Conservation (phyloP, 2,329 filamentous ascomycete species). For the Elsinoe ampelina region DNA sequence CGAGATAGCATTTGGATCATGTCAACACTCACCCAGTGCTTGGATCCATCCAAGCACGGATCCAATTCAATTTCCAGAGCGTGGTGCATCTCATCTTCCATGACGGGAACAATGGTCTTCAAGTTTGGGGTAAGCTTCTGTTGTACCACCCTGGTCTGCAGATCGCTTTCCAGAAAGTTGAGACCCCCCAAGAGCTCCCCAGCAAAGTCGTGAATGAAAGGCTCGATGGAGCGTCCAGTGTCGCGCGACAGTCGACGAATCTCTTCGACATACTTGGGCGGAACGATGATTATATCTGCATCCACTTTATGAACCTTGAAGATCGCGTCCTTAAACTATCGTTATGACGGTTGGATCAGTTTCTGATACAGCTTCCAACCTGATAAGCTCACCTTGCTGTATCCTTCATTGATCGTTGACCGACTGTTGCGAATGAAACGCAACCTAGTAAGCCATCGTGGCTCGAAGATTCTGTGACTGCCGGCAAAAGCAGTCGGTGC, state of each 20-base stretch:
- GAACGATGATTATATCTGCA: background rate
- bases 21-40: background rate
- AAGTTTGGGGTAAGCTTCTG: background rate
- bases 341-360: background rate
- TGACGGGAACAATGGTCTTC: background rate
- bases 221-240: background rate
- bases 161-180: background rate
- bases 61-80: background rate
- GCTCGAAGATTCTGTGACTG: background rate
- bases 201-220: background rate
- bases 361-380: background rate
- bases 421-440: background rate
- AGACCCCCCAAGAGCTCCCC: background rate
- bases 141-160: background rate
- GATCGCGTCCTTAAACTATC: background rate
- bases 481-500: background rate
- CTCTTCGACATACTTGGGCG: background rate
- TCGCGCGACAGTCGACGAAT: background rate
- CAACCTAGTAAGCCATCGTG: background rate
- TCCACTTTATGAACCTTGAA: background rate
- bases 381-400: background rate
- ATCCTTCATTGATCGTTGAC: background rate
- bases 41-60: background rate
- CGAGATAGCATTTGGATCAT: background rate
- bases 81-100: background rate